Evolutionary conservation across 2,329 filamentous ascomycete species (phyloP), one percentile per base, ranked within the genome.

Genomic region (Xylaria sp.): DNA sequence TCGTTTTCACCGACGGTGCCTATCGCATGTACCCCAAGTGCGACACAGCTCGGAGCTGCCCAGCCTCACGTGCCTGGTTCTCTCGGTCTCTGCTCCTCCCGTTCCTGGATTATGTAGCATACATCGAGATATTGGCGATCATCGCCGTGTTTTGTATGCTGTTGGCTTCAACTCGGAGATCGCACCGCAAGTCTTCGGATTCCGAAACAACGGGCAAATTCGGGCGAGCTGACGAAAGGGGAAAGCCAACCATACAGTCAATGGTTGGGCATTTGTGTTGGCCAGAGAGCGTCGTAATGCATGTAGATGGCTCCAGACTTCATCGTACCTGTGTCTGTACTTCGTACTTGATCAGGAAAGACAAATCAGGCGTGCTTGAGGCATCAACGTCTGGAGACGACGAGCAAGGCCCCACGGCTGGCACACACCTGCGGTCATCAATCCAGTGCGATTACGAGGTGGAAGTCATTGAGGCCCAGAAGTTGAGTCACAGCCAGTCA

Each of bases 401-500:
- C 11, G 47, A 54, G 55, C 48, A 48, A 51, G 54, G 50, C 46
- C 47, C 52, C 58, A 47, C 54, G 37, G 52, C 42, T 48, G 34
- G 47, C 48, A 52, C 16, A 47, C 30, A 62, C 46, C 59, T 54
- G 55, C 57, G 56, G 55, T 62, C 59, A 57, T 56, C 59, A 60
- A 47, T 58, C 39, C 48, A 49, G 52, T 55, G 59, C 63, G 58
- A 62, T 64, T 68, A 66, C 66, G 65, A 65, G 57, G 57, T 54
- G 58, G 60, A 30, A 30, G 23, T 30, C 23, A 30, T 50, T 51
- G 59, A 62, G 55, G 48, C 53, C 23, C 60, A 63, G 62, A 60
- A 51, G 60, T 68, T 62, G 58, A 30, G 23, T 30, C 23, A 63
- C 57, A 64, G 61, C 70, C 70, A 72, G 59, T 72, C 67, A 64